These are phyloP conservation scores for Tricholoma furcatifolium DNA, from an alignment of 768 basidiomycete genomes.

Conservation along the genomic window DNA sequence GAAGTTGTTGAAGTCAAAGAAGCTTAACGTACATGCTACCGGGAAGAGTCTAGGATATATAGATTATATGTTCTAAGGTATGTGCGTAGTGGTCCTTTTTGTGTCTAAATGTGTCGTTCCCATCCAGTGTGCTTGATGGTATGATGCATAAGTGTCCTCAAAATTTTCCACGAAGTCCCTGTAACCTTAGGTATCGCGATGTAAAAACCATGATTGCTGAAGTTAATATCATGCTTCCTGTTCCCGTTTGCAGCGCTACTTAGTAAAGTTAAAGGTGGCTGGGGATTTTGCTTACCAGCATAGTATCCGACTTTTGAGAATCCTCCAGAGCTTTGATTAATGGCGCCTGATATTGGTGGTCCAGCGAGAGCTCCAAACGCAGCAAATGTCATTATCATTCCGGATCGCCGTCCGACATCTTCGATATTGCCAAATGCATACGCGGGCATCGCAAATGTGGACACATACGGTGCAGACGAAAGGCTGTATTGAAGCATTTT, in stretches of 20 bases:
- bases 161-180: constrained; percentile 39
- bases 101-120: no score
- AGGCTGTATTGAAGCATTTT: constrained; percentile 28
- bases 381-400: constrained; percentile 51
- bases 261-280: not conserved
- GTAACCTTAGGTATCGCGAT: constrained; percentile 38
- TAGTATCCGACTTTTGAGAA: constrained; percentile 49
- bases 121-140: no score
- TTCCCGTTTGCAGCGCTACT: not conserved
- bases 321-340: constrained; percentile 42
- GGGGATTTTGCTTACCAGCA: constrained; percentile 35
- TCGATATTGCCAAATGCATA: constrained; percentile 48
- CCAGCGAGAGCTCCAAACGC: constrained; percentile 57
- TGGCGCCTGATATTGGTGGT: constrained; percentile 63
- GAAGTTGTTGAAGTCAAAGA: no score
- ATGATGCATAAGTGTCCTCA: constrained; percentile 14
- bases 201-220: constrained; percentile 40
- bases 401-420: constrained; percentile 57
- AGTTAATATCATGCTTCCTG: constrained; percentile 32
- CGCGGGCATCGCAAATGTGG: constrained; percentile 44
- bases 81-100: no score
- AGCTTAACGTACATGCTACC: no score
- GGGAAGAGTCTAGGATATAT: no score
- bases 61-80: no score
- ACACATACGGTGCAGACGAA: constrained; percentile 48